Conservation (phyloP, 345 rosid species). For the Anastatica hierochuntica region DNA sequence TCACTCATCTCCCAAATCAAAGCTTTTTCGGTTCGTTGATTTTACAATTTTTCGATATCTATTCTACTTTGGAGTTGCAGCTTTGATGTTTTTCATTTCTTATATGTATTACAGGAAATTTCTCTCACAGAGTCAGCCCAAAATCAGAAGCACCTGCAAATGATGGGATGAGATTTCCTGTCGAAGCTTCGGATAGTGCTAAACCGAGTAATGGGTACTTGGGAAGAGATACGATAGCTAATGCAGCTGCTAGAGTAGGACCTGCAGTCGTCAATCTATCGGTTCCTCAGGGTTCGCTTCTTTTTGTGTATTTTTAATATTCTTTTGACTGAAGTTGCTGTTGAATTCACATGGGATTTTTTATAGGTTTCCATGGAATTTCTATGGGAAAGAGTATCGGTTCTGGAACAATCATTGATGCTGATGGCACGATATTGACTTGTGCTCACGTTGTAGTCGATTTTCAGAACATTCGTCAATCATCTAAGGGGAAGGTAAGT, state of each 20-base stretch:
- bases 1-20: conserved; percentile 8
- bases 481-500: conserved; percentile 63
- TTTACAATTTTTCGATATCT: not conserved
- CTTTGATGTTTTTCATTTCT: not conserved
- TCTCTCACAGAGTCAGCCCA: conserved; percentile 33
- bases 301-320: not conserved
- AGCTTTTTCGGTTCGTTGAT: conserved; percentile 37
- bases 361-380: conserved; percentile 45
- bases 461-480: conserved; percentile 39
- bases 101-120: conserved; percentile 33
- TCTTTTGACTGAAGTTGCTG: not conserved
- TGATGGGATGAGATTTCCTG: conserved; percentile 21
- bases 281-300: conserved; percentile 49
- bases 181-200: conserved; percentile 29
- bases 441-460: conserved; percentile 84
- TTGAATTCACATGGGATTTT: not conserved
- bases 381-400: conserved; percentile 46
- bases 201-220: conserved; percentile 42
- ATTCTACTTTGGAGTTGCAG: not conserved
- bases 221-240: conserved; percentile 68
- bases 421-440: conserved; percentile 76
- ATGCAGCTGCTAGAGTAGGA: conserved; percentile 77
- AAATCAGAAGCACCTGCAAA: conserved; percentile 28
- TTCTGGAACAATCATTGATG: conserved; percentile 81
- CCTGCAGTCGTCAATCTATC: conserved; percentile 85